phyloP scores from a whole-genome alignment of 306 rosid species.

The Neltuma alba region DNA sequence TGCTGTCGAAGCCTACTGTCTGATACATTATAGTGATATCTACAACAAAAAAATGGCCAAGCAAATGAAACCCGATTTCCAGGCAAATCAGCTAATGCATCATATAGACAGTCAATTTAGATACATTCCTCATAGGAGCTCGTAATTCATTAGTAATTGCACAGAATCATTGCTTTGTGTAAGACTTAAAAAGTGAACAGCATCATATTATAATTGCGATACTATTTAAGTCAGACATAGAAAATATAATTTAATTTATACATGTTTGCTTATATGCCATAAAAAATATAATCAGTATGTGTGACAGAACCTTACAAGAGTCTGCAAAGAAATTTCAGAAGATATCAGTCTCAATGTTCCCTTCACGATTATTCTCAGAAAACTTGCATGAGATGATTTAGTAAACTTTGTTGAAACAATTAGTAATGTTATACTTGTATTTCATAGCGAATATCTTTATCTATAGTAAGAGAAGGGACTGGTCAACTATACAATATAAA shows the following conservation, averaged over 20 bases:
- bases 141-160: background rate
- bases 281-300: background rate
- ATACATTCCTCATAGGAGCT: constrained; percentile 1
- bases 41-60: constrained; percentile 44
- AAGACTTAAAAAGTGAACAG: background rate
- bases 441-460: background rate
- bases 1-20: constrained; percentile 85
- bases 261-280: background rate
- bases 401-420: background rate
- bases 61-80: constrained; percentile 26
- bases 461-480: background rate
- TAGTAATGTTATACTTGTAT: background rate
- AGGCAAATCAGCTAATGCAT: constrained; percentile 28
- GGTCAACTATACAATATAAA: background rate
- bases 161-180: background rate
- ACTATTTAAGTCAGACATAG: background rate
- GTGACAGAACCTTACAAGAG: constrained; percentile 1
- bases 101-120: constrained; percentile 18
- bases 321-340: background rate
- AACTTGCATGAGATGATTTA: background rate
- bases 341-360: background rate
- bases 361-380: background rate
- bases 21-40: constrained; percentile 91
- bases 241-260: background rate
- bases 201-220: background rate